phyloP scores from a whole-genome alignment of 2,329 filamentous ascomycete species.

The Curvularia eragrostidis region DNA sequence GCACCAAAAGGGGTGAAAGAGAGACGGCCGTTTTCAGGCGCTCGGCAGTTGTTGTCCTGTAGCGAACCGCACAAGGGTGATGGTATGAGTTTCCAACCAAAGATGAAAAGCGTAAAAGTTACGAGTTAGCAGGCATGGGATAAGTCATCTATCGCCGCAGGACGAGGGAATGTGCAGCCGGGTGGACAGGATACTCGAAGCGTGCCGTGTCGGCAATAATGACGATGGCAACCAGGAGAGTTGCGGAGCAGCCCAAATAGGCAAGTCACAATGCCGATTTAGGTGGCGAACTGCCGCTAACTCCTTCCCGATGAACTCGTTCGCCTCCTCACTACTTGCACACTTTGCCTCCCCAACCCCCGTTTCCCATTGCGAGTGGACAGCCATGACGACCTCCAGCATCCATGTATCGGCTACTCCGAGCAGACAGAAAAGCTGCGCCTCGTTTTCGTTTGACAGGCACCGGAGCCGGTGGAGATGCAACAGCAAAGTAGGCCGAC shows the following conservation, averaged over 20 bases:
- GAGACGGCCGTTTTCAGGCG: not conserved
- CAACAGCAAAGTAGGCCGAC: constrained; percentile 15
- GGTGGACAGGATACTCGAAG: not conserved
- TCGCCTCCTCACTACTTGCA: constrained; percentile 20
- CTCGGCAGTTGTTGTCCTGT: not conserved
- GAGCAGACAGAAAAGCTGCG: constrained; percentile 11
- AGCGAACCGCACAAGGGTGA: not conserved
- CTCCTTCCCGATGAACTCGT: constrained; percentile 1
- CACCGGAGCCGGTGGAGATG: constrained; percentile 9
- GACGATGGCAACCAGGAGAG: constrained; percentile 8
- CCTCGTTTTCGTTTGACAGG: constrained; percentile 2
- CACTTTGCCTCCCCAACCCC: constrained; percentile 22
- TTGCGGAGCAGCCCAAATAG: constrained; percentile 18
- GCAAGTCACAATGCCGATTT: constrained; percentile 21
- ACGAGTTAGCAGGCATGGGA: not conserved
- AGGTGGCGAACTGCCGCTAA: constrained; percentile 24
- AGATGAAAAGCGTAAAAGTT: not conserved
- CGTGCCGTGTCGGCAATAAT: constrained; percentile 7
- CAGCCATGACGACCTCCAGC: constrained; percentile 8
- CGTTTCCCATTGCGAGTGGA: not conserved
- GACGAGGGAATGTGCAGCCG: not conserved
- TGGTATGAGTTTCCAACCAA: not conserved
- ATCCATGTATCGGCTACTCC: constrained; percentile 24
- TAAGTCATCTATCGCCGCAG: not conserved
- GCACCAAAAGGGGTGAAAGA: not conserved